Percentiles rank a stretch among this genome's conserved stretches.
Evolutionary conservation across 768 basidiomycete genomes (phyloP).

Genomic region (Phaeotremella fagi): DNA sequence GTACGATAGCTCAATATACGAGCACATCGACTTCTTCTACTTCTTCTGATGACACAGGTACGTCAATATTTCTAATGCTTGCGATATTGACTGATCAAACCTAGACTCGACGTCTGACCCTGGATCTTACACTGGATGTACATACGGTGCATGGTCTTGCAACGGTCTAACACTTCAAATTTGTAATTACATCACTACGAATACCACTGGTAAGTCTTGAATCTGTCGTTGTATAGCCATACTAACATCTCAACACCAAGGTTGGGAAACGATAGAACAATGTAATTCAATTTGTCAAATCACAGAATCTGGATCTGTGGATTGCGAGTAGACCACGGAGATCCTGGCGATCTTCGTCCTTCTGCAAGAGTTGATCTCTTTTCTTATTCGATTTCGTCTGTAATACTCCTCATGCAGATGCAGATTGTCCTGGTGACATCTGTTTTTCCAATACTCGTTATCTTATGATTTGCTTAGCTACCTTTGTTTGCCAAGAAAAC

Average conservation of each 20-base stretch:
- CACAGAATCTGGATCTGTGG: slow-evolving; percentile 3
- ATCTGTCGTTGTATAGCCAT: neutral
- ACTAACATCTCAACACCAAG: neutral
- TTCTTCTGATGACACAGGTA: too few species aligned
- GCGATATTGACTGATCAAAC: too few species aligned
- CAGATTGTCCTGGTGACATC: too few species aligned
- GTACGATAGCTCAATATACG: too few species aligned
- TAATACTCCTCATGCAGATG: too few species aligned
- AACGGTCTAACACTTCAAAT: slow-evolving; percentile 5
- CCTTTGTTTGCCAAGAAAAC: too few species aligned
- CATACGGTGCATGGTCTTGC: slow-evolving; percentile 22
- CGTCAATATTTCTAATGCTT: too few species aligned
- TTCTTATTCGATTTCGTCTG: neutral
- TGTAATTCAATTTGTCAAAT: slow-evolving; percentile 7
- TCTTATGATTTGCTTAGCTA: too few species aligned
- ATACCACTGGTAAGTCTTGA: slow-evolving; percentile 1
- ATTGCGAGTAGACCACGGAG: slow-evolving; percentile 6
- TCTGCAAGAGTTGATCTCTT: neutral
- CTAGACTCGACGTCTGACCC: too few species aligned
- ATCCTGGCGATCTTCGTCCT: neutral
- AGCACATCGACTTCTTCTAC: too few species aligned
- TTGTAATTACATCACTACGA: slow-evolving; percentile 18
- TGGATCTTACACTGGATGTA: too few species aligned
- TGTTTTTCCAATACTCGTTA: too few species aligned
- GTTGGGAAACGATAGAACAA: slow-evolving; percentile 8